phyloP scores from a whole-genome alignment of 176 grass and related monocot genomes.

The maize (Zea mays) region Zm-B73-REFERENCE-NAM-5.0 NC_050104.1:105636501-105637000 shows the following conservation, averaged over 20 bases:
- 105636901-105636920: background rate
- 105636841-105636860: slow-evolving; percentile 33
- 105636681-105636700: slow-evolving; percentile 34
- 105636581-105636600: slow-evolving; percentile 17
- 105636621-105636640: slow-evolving; percentile 32
- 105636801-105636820: slow-evolving; percentile 2
- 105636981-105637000: background rate
- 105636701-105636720: slow-evolving; percentile 31
- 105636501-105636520: background rate
- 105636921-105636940: slow-evolving; percentile 7
- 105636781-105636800: slow-evolving; percentile 17
- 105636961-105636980: background rate
- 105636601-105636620: slow-evolving; percentile 26
- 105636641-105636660: background rate
- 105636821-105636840: slow-evolving; percentile 20
- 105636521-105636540: slow-evolving; percentile 14
- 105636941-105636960: background rate
- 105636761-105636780: slow-evolving; percentile 45
- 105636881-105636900: background rate
- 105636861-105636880: slow-evolving; percentile 23
- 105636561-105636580: background rate
- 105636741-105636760: slow-evolving; percentile 26
- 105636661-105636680: slow-evolving; percentile 36
- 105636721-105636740: slow-evolving; percentile 31
- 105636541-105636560: background rate